Conservation (phyloP, 768 basidiomycete genomes). For the Lactarius hengduanensis region DNA sequence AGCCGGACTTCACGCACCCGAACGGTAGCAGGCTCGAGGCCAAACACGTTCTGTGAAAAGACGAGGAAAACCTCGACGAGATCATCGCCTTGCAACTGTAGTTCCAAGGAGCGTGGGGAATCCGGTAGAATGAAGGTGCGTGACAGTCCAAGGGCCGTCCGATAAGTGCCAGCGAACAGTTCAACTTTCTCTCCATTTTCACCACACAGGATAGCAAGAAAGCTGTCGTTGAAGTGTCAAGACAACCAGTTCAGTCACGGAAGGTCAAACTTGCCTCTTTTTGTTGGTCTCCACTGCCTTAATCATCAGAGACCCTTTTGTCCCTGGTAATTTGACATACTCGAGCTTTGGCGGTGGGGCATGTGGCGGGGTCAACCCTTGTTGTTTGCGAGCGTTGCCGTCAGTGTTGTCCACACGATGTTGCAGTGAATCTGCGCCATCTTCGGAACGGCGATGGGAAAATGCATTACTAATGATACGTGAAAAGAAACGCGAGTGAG, state of each 20-base stretch:
- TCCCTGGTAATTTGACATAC: constrained; percentile 90
- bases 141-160: constrained; percentile 87
- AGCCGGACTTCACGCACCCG: constrained; percentile 93
- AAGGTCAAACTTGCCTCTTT: constrained; percentile 58
- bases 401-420: constrained; percentile 44
- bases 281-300: constrained; percentile 88
- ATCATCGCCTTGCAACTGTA: constrained; percentile 90
- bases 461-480: constrained; percentile 69
- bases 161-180: constrained; percentile 86
- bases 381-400: constrained; percentile 36
- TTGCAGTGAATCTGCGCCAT: constrained; percentile 40
- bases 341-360: constrained; percentile 81
- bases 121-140: constrained; percentile 91
- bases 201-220: constrained; percentile 89
- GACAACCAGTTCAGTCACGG: background rate
- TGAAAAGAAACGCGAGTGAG: constrained; percentile 66
- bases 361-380: constrained; percentile 43
- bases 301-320: constrained; percentile 78
- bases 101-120: constrained; percentile 81
- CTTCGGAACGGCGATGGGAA: constrained; percentile 56
- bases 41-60: constrained; percentile 89
- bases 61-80: constrained; percentile 90
- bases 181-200: constrained; percentile 93
- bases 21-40: constrained; percentile 89
- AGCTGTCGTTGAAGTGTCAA: constrained; percentile 45